Conservation (phyloP, 2,329 filamentous ascomycete species). For the Purpureocillium takamizusanense region DNA sequence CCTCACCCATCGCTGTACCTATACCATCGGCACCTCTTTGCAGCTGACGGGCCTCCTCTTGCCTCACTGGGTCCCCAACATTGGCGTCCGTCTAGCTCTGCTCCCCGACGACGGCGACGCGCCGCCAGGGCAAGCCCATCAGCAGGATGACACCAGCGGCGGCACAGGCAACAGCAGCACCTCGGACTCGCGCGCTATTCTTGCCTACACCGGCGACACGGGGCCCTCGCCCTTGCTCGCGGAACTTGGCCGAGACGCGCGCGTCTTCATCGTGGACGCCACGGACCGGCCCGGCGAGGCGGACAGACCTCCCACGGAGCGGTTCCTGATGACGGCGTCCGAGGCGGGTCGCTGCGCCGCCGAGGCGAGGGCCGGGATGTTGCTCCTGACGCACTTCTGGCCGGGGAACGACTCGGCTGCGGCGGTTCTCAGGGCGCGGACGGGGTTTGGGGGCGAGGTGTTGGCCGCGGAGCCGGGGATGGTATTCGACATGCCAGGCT, state of each 20-base stretch:
- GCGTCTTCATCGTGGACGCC: constrained; percentile 1
- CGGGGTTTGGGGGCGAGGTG: not conserved
- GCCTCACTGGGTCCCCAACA: constrained; percentile 1
- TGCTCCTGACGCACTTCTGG: constrained; percentile 2
- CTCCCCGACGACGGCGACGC: not conserved
- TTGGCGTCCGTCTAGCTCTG: not conserved
- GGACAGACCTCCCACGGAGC: not conserved
- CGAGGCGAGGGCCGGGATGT: not conserved
- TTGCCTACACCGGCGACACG: constrained; percentile 1
- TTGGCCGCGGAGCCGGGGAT: no score
- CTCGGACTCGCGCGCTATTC: no score
- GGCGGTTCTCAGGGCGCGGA: not conserved
- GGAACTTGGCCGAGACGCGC: not conserved
- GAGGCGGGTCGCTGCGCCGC: not conserved
- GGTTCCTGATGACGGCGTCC: not conserved
- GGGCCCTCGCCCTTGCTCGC: not conserved
- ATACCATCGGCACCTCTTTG: not conserved
- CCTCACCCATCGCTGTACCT: not conserved
- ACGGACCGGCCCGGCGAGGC: constrained; percentile 1
- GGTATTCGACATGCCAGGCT: no score
- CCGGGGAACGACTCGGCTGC: not conserved
- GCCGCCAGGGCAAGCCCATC: no score
- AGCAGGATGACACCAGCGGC: no score
- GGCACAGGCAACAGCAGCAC: no score
- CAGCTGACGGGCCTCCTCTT: not conserved